phyloP scores from a whole-genome alignment of 2,329 filamentous ascomycete species.

The Fusarium subglutinans region DNA sequence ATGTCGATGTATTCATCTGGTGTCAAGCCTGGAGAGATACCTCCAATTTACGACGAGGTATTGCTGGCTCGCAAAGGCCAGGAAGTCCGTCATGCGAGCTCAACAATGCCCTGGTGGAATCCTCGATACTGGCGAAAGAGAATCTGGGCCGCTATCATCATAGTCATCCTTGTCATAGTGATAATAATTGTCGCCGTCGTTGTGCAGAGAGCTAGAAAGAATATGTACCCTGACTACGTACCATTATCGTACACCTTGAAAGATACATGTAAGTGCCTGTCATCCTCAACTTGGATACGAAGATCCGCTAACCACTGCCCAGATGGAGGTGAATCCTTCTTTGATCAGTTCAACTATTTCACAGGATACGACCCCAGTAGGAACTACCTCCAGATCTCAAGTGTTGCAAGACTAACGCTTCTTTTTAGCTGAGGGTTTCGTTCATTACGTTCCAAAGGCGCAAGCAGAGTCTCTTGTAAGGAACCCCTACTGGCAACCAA shows the following conservation, averaged over 20 bases:
- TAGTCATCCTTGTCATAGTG: conserved; percentile 56
- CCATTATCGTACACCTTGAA: conserved; percentile 57
- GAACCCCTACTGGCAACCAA: background rate
- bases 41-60: conserved; percentile 44
- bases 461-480: conserved; percentile 55
- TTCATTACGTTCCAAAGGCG: conserved; percentile 61
- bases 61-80: conserved; percentile 30
- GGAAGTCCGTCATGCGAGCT: conserved; percentile 33
- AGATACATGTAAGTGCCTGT: conserved; percentile 57
- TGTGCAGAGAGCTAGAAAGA: conserved; percentile 51
- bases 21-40: conserved; percentile 38
- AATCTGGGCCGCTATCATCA: conserved; percentile 55
- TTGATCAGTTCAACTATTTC: conserved; percentile 65
- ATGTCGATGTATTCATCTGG: conserved; percentile 24
- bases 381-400: conserved; percentile 2
- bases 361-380: conserved; percentile 59
- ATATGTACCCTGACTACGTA: conserved; percentile 60
- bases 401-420: background rate
- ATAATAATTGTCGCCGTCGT: conserved; percentile 59
- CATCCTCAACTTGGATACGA: background rate
- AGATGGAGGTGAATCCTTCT: conserved; percentile 62
- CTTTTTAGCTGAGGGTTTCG: conserved; percentile 55
- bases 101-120: conserved; percentile 54
- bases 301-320: background rate
- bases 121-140: conserved; percentile 63